Evolutionary conservation across 257 asterid genomes (phyloP), one percentile per base, ranked within the genome.

Genomic region (Cordia subcordata): DNA sequence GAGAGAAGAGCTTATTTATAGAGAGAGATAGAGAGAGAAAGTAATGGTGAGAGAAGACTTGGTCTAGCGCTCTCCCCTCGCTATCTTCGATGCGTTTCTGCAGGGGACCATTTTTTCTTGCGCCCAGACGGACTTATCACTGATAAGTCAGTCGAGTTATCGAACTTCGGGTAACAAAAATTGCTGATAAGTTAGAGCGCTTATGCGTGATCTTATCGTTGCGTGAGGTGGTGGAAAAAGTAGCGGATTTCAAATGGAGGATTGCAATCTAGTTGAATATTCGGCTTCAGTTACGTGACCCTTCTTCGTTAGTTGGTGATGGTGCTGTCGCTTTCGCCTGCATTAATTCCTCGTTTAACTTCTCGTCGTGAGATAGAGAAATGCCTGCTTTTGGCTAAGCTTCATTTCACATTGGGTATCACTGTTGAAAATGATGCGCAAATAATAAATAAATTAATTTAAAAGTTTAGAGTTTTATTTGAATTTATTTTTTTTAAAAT

Each of bases 81-180:
- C 94, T 81, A 85, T 85, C 95, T 80, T 81, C 91, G 88, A 87
- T 85, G 98, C 94, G 81, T n/a, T 85, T 87, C 82, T 85, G 88
- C 96, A 83, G 88, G 73, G 64, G 83, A 75, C 82, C 22, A 6
- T 50, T 16, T 78, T 68, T 81, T 94, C 74, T 73, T 73, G n/a
- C n/a, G n/a, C n/a, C n/a, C 61, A 74, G 58, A 72, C 85, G 71
- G 75, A 73, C 86, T 67, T 84, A 86, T 86, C 92, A 61, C 46
- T 68, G 53, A 86, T 84, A 79, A 33, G 68, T 0, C 0, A 0
- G 0, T 0, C 0, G 0, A 0, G 70, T 9, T 77, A 76, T 85
- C 18, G n/a, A 0, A 0, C 0, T 0, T 13, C 0, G 0, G 0
- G 0, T 0, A 0, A 5, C 73, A 15, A 47, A 51, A 63, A n/a